Base-by-base conservation (phyloP, 2,329 filamentous ascomycete genomes). In the Botryotinia convoluta region DNA sequence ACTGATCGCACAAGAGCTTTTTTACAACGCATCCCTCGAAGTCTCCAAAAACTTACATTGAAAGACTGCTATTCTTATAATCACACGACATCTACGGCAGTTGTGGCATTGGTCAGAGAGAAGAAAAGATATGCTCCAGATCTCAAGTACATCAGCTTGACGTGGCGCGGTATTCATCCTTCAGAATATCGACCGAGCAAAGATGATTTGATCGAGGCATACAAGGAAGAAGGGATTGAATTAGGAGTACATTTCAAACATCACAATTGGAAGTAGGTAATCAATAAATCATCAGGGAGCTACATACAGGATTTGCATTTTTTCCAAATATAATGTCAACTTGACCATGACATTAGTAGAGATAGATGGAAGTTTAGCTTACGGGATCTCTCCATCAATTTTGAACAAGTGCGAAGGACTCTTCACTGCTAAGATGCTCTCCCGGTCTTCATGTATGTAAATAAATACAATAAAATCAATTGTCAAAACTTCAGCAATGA, bases 121-220 rank as follows among this genome's bases (percentile, higher is more conserved):
- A 69, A 69, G 67, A n/a, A 69, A 22, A 37, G 22, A 42, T 18
- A 59, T 32, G 51, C 67, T 7, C 67, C 67, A 26, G 37, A 69
- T 44, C 67, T 69, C n/a, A 44, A 57, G n/a, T 59, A 22, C 9
- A 22, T 69, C 32, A 39, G 20, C 18, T 60, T 44, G 37, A n/a
- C 2, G n/a, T 42, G 18, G 20, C 1, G 12, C 35, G 26, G 26
- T 51, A 3, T 26, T n/a, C 10, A 51, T 7, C 4, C 22, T 51
- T 22, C 44, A 48, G 10, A 51, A 14, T 12, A 51, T n/a, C 10
- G 26, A 16, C 26, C 26, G 48, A 7, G 48, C 26, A n/a, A n/a
- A n/a, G 4, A 1, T 44, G 39, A 7, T 32, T 61, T 29, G 39
- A 10, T 45, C 51, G 37, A 35, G n/a, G 67, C 29, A 54, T 69